A percentile compares a stretch with the other conserved stretches of the same genome.
phyloP scores from a whole-genome alignment of 495 filamentous ascomycete genomes.

The Hamigera avellanea region DNA sequence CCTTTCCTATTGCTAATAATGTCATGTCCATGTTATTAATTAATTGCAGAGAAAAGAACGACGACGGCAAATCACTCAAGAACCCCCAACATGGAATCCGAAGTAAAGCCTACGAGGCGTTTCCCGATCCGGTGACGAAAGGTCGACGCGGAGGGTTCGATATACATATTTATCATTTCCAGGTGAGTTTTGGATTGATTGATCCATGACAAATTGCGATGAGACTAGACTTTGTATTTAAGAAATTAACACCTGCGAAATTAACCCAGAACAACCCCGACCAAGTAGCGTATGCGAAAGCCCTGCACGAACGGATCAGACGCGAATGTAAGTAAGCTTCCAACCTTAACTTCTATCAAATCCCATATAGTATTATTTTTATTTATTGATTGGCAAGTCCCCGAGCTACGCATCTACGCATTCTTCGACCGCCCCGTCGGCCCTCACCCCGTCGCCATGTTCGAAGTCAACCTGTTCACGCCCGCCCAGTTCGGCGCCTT shows the following conservation, averaged over 20 bases:
- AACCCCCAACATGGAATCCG: constrained; percentile 45
- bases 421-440: constrained; percentile 70
- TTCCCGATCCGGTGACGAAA: constrained; percentile 52
- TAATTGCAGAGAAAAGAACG: constrained; percentile 24
- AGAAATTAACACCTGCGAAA: too few relatives aligned
- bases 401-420: constrained; percentile 72
- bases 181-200: constrained; percentile 11
- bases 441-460: constrained; percentile 76
- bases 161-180: constrained; percentile 71
- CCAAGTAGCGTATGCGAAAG: constrained; percentile 53
- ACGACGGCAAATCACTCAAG: constrained; percentile 55
- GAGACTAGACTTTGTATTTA: too few relatives aligned
- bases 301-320: constrained; percentile 67
- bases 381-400: constrained; percentile 38
- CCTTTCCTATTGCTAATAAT: not conserved
- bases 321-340: constrained; percentile 53
- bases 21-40: not conserved
- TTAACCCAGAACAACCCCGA: constrained; percentile 44
- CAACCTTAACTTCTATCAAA: not conserved
- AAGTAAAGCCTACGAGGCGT: constrained; percentile 54
- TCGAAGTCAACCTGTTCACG: constrained; percentile 81
- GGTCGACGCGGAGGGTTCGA: constrained; percentile 53
- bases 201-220: too few relatives aligned
- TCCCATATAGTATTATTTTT: not conserved
- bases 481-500: constrained; percentile 85